Base-by-base conservation (phyloP, 2,329 filamentous ascomycete genomes). In the Cercospora sp. region DNA sequence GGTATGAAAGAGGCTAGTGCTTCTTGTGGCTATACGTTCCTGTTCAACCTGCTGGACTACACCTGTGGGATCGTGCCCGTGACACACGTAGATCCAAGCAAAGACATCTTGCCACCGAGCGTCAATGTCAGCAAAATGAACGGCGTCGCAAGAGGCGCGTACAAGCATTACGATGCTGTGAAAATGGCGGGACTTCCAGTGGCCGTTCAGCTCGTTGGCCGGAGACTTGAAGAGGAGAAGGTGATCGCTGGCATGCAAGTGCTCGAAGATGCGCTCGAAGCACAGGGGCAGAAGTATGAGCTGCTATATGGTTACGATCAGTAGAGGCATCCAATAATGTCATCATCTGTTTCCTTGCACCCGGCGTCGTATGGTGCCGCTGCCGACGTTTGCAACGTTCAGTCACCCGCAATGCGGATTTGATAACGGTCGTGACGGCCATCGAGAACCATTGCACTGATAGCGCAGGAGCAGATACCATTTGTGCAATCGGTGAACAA, bases 21-120 rank as follows among this genome's bases (percentile, higher is more conserved):
- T 70, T 92, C 90, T 72, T 97, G 94, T 75, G 93, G 93, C 1
- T 97, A 98, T 77, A 97, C 94, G 0, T 97, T 97, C 78, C 80
- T 97, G 65, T 98, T 95, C 82, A 97, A 97, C 75, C 72, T 97
- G 75, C 87, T 97, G 60, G 94, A 97, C 77, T 97, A 97, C 80
- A 88, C 91, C 1, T 87, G 88, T 12, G 94, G 94, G 42, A 88
- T 97, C 40, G 76, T 98, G 23, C 94, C 94, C 0, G 89, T 97
- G 1, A 94, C 92, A 0, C 91, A 93, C 68, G 94, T 97, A 0
- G 91, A 97, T 75, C 85, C 86, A 72, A 75, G 79, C 1, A 82
- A 88, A 51, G 91, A 95, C 75, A 85, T 87, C 70, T 84, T 94
- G 0, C 87, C 93, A 0, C 73, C 81, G 0, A 80, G 79, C 0